phyloP scores from a whole-genome alignment of 495 filamentous ascomycete genomes.

The Bryoglossum gracile region DNA sequence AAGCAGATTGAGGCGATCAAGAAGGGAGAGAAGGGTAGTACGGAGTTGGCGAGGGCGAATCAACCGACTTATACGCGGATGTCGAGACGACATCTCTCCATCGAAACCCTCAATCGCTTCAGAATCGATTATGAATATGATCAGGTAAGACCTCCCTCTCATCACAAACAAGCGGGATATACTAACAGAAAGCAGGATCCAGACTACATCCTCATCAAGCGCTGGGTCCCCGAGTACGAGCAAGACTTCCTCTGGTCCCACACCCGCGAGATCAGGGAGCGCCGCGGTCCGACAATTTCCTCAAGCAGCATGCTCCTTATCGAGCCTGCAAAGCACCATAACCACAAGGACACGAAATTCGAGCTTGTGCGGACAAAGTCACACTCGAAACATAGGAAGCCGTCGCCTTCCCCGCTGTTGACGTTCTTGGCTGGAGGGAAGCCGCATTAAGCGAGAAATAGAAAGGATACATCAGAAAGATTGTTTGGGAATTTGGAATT shows the following conservation, averaged over 20 bases:
- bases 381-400: slow-evolving; percentile 21
- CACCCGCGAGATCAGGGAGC: slow-evolving; percentile 54
- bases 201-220: slow-evolving; percentile 69
- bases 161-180: not conserved
- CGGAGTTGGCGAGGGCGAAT: too few relatives aligned
- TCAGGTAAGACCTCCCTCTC: slow-evolving; percentile 29
- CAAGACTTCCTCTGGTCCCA: slow-evolving; percentile 68
- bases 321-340: slow-evolving; percentile 17
- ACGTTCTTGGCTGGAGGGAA: slow-evolving; percentile 24
- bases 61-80: slow-evolving; percentile 50
- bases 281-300: slow-evolving; percentile 12
- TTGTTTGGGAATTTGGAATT: not conserved
- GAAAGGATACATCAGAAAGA: not conserved
- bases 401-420: slow-evolving; percentile 23
- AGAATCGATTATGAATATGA: slow-evolving; percentile 48
- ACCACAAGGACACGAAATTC: slow-evolving; percentile 20
- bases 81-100: slow-evolving; percentile 46
- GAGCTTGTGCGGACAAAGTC: slow-evolving; percentile 25
- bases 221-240: slow-evolving; percentile 64
- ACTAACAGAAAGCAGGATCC: slow-evolving; percentile 43
- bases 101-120: slow-evolving; percentile 44
- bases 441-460: slow-evolving; percentile 11
- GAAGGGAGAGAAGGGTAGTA: slow-evolving; percentile 38
- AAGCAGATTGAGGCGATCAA: slow-evolving; percentile 45
- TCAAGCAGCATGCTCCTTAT: slow-evolving; percentile 15